Evolutionary conservation across 176 grass and related monocot species (phyloP).

Genomic region (maize (Zea mays)): DNA sequence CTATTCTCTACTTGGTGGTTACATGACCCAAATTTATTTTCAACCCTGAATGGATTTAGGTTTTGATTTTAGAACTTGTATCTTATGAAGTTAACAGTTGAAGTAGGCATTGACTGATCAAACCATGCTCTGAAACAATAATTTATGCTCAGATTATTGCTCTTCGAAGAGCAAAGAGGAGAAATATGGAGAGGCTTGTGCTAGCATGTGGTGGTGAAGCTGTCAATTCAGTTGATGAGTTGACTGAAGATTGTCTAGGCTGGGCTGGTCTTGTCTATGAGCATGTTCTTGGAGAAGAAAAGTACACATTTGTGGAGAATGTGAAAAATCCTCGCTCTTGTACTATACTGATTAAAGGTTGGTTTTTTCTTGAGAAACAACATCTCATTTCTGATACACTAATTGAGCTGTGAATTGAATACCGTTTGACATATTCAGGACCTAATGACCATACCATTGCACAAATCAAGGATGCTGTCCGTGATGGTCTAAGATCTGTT

Average conservation of each 20-base stretch:
- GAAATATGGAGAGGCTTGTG: constrained; percentile 97
- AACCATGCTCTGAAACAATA: neutral
- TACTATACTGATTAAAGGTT: constrained; percentile 98
- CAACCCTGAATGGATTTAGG: neutral
- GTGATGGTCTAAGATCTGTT: constrained; percentile 91
- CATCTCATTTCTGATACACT: constrained; percentile 22
- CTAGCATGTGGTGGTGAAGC: constrained; percentile 87
- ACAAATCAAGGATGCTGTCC: constrained; percentile 93
- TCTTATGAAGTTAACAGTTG: neutral
- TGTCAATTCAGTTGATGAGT: constrained; percentile 89
- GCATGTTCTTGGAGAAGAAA: constrained; percentile 94
- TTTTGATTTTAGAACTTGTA: neutral
- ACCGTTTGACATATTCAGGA: constrained; percentile 50
- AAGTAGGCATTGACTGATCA: neutral
- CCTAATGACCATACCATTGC: constrained; percentile 99
- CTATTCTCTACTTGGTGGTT: neutral
- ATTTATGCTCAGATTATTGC: constrained; percentile 68
- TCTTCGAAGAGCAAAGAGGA: constrained; percentile 90
- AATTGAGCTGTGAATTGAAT: constrained; percentile 9
- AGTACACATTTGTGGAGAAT: constrained; percentile 95
- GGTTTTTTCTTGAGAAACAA: constrained; percentile 18
- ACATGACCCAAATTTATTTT: neutral
- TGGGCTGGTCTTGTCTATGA: constrained; percentile 64
- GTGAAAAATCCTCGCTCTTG: constrained; percentile 93
- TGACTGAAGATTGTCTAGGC: constrained; percentile 54